phyloP scores from a whole-genome alignment of 2,329 filamentous ascomycete genomes.

The Diaporthe citrichinensis region DNA sequence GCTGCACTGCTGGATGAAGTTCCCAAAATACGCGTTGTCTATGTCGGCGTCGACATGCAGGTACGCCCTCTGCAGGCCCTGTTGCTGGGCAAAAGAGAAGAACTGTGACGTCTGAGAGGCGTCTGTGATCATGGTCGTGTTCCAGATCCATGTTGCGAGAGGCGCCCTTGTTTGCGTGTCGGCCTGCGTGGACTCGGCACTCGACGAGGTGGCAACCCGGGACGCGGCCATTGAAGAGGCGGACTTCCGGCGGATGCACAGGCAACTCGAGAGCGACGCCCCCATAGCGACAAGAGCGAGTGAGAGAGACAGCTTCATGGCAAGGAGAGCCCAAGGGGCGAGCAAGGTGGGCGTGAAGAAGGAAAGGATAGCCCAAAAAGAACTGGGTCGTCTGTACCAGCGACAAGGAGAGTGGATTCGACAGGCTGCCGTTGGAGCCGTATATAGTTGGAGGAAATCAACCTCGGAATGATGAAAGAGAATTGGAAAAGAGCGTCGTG shows the following conservation, averaged over 20 bases:
- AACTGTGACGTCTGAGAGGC: slow-evolving; percentile 14
- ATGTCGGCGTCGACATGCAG: slow-evolving; percentile 31
- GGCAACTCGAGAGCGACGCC: neutral
- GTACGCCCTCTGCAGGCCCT: slow-evolving; percentile 33
- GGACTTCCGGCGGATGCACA: neutral
- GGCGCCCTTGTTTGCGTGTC: slow-evolving; percentile 16
- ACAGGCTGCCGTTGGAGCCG: neutral
- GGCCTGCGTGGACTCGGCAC: neutral
- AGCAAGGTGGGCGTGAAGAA: neutral
- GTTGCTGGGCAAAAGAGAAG: slow-evolving; percentile 29
- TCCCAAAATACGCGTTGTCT: slow-evolving; percentile 16
- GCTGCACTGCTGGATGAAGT: slow-evolving; percentile 24
- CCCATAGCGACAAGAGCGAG: slow-evolving; percentile 22
- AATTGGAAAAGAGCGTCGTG: neutral
- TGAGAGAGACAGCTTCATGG: slow-evolving; percentile 15
- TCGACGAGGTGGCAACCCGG: slow-evolving; percentile 1
- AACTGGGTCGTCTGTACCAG: slow-evolving; percentile 15
- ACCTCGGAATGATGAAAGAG: neutral
- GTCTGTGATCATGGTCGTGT: slow-evolving; percentile 30
- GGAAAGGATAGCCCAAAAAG: neutral
- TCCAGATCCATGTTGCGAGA: slow-evolving; percentile 34
- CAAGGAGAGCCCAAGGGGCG: neutral
- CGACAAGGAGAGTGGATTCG: neutral
- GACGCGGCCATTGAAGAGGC: neutral
- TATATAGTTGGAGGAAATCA: neutral